A percentile compares a stretch with the other conserved stretches of the same genome.
These are phyloP conservation scores for Bocquillonia castaneifolia DNA, from an alignment of 441 rosid species.

Conservation along the genomic window DNA sequence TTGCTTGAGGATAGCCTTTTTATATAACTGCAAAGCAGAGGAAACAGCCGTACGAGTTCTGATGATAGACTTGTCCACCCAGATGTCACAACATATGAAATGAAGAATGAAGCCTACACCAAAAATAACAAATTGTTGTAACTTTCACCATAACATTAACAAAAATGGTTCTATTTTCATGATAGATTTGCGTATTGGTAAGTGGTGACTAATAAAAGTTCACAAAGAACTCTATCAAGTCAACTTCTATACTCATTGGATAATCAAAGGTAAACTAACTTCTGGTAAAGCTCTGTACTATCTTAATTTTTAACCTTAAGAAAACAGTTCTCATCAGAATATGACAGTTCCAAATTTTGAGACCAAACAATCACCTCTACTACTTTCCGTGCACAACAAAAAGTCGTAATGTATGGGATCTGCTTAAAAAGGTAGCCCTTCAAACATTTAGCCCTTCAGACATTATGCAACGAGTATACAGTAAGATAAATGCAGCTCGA, in stretches of 20 bases:
- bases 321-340: too few relatives aligned
- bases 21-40: conserved; percentile 47
- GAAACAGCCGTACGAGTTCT: conserved; percentile 64
- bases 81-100: conserved; percentile 86
- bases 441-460: too few relatives aligned
- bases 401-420: background rate
- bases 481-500: background rate
- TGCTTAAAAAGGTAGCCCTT: background rate
- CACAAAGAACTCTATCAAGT: background rate
- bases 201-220: background rate
- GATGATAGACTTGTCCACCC: conserved; percentile 93
- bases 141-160: conserved; percentile 6
- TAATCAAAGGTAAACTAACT: background rate
- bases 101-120: conserved; percentile 79
- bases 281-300: background rate
- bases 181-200: background rate
- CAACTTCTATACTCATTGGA: background rate
- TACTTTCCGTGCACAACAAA: background rate
- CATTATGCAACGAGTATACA: background rate
- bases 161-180: background rate
- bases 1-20: conserved; percentile 34
- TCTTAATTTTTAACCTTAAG: background rate
- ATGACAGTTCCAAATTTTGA: background rate
- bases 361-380: background rate
- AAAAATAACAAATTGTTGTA: conserved; percentile 23